Evolutionary conservation across 805 yeast genomes (phyloP).

Genomic region (Candida easanensis): DNA sequence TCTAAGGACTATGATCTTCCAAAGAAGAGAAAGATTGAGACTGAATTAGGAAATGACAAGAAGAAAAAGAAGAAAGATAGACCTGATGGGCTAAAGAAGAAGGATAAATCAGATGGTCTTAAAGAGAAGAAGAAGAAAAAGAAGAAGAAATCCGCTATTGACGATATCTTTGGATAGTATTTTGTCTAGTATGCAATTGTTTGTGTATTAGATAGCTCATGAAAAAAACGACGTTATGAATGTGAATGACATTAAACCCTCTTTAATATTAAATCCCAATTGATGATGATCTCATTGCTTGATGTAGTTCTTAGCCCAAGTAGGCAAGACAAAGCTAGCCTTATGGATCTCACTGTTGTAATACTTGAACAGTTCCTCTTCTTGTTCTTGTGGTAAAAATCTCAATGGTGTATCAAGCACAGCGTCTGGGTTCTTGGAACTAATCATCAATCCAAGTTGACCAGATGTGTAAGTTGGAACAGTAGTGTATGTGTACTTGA

Average conservation of each 20-base stretch:
- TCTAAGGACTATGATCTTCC: not conserved
- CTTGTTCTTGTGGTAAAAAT: constrained; percentile 40
- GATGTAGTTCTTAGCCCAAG: constrained; percentile 57
- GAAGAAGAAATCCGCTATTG: constrained; percentile 57
- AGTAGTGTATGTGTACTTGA: constrained; percentile 70
- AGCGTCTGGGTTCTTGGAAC: constrained; percentile 51
- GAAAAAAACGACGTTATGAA: constrained; percentile 11
- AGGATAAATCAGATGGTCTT: not conserved
- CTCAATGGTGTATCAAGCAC: constrained; percentile 53
- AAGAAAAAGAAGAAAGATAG: not conserved
- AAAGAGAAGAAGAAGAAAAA: constrained; percentile 26
- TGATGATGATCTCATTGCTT: constrained; percentile 9
- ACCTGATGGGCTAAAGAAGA: not conserved
- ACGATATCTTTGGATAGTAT: constrained; percentile 64
- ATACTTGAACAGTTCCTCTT: constrained; percentile 52
- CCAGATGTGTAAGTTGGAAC: constrained; percentile 90
- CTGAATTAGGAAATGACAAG: too few relatives aligned
- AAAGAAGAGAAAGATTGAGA: constrained; percentile 6
- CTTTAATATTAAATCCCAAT: too few relatives aligned
- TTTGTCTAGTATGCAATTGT: not conserved
- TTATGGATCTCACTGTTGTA: constrained; percentile 65
- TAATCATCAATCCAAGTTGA: constrained; percentile 75
- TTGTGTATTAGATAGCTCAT: constrained; percentile 2
- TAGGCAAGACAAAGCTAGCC: constrained; percentile 75
- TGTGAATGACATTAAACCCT: too few relatives aligned